Conservation (phyloP, 495 filamentous ascomycete genomes). For the Diplogelasinospora grovesii region DNA sequence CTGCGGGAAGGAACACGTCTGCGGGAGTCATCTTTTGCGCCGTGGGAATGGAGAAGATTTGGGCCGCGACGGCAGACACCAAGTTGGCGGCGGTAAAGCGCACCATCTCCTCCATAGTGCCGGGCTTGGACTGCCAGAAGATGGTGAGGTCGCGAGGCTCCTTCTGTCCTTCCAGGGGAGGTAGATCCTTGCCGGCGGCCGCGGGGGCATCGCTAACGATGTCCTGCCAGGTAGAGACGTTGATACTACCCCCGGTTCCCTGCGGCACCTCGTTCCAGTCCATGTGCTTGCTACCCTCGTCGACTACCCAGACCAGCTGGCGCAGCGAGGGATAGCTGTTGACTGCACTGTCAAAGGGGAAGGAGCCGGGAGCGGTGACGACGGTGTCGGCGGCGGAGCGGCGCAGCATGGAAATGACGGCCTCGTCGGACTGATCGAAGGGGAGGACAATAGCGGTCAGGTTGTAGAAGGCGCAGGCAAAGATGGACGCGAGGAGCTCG, state of each 20-base stretch:
- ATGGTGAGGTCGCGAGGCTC: constrained; percentile 50
- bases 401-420: constrained; percentile 61
- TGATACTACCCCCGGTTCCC: constrained; percentile 60
- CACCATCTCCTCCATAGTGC: constrained; percentile 57
- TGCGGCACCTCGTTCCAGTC: constrained; percentile 78
- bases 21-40: constrained; percentile 60
- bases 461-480: constrained; percentile 69
- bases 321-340: constrained; percentile 62
- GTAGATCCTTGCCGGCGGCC: constrained; percentile 37
- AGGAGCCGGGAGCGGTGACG: constrained; percentile 77
- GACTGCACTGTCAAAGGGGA: constrained; percentile 69
- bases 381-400: constrained; percentile 69
- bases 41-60: constrained; percentile 66
- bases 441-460: constrained; percentile 78
- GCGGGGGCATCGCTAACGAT: constrained; percentile 59
- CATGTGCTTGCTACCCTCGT: constrained; percentile 84
- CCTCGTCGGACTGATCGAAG: constrained; percentile 62
- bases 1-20: constrained; percentile 85
- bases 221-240: constrained; percentile 83
- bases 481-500: constrained; percentile 65
- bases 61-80: constrained; percentile 69
- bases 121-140: constrained; percentile 52
- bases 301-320: constrained; percentile 88
- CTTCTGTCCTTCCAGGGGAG: constrained; percentile 36
- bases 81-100: constrained; percentile 75